These are phyloP conservation scores for Fusarium subtropicale DNA, from an alignment of 2,329 filamentous ascomycete species.

Conservation along the genomic window DNA sequence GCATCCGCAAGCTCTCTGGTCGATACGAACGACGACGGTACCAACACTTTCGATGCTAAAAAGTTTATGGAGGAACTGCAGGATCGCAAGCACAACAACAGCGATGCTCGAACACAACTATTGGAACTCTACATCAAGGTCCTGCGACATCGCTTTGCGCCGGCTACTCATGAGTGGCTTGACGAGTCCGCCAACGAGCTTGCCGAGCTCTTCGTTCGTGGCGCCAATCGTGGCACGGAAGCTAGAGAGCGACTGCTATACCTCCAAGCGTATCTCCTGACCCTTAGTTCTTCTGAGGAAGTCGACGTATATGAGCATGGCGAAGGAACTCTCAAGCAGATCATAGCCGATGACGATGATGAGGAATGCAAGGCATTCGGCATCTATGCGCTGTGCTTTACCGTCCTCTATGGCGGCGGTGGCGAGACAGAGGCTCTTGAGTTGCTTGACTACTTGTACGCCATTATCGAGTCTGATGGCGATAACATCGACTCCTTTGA, in stretches of 20 bases:
- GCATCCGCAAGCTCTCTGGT: conserved; percentile 58
- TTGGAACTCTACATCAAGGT: conserved; percentile 57
- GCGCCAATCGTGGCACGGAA: conserved; percentile 75
- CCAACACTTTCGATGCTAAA: conserved; percentile 69
- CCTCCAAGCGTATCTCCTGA: conserved; percentile 77
- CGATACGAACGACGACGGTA: conserved; percentile 73
- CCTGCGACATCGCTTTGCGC: conserved; percentile 61
- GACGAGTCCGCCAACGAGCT: conserved; percentile 68
- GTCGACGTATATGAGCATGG: conserved; percentile 50
- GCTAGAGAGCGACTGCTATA: conserved; percentile 77
- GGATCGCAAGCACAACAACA: conserved; percentile 80
- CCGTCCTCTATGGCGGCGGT: conserved; percentile 80
- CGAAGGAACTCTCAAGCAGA: conserved; percentile 50
- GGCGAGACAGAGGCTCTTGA: conserved; percentile 75
- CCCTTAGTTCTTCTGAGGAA: conserved; percentile 75
- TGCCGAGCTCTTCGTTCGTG: conserved; percentile 74
- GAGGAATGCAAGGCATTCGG: conserved; percentile 74
- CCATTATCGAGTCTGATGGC: conserved; percentile 84
- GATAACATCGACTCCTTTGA: conserved; percentile 77
- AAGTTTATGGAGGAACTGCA: conserved; percentile 78
- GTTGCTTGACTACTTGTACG: conserved; percentile 78
- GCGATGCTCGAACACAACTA: conserved; percentile 71
- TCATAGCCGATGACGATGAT: conserved; percentile 67
- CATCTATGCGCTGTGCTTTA: conserved; percentile 79
- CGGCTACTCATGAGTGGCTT: conserved; percentile 58